Evolutionary conservation across 768 basidiomycete genomes (phyloP).

Genomic region (Suillus weaverae): DNA sequence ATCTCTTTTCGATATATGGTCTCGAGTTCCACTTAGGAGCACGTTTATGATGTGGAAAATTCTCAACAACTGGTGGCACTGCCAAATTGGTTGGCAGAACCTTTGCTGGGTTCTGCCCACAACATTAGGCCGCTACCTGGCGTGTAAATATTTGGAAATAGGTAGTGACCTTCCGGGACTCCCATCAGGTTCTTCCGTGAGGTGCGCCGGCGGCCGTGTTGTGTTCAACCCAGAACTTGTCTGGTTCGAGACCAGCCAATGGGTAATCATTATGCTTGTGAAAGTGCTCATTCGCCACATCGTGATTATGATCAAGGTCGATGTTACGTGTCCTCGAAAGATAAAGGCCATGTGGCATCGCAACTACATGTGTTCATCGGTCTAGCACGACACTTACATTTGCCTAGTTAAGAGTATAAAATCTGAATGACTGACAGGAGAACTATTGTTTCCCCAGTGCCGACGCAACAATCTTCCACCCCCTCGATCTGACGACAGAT

Average conservation of each 20-base stretch:
- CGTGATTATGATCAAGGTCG: neutral
- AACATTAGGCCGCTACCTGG: neutral
- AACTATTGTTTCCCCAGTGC: conserved; percentile 28
- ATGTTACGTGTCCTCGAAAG: neutral
- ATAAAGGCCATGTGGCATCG: neutral
- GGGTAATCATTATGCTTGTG: neutral
- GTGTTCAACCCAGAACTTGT: neutral
- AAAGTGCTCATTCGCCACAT: neutral
- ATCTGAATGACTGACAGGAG: neutral
- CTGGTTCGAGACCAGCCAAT: neutral
- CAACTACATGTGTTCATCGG: neutral
- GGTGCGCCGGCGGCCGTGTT: neutral
- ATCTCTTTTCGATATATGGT: neutral
- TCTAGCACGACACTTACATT: neutral
- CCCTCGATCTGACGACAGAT: conserved; percentile 18
- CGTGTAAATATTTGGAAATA: neutral
- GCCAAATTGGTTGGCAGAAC: neutral
- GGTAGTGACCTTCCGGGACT: neutral
- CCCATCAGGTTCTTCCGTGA: neutral
- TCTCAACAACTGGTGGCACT: neutral
- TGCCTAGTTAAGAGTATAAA: neutral
- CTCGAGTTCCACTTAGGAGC: neutral
- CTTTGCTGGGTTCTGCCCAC: neutral
- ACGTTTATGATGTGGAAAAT: neutral
- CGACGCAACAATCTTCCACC: conserved; percentile 22